phyloP scores from a whole-genome alignment of 441 rosid genomes.

The Iberis amara region DNA sequence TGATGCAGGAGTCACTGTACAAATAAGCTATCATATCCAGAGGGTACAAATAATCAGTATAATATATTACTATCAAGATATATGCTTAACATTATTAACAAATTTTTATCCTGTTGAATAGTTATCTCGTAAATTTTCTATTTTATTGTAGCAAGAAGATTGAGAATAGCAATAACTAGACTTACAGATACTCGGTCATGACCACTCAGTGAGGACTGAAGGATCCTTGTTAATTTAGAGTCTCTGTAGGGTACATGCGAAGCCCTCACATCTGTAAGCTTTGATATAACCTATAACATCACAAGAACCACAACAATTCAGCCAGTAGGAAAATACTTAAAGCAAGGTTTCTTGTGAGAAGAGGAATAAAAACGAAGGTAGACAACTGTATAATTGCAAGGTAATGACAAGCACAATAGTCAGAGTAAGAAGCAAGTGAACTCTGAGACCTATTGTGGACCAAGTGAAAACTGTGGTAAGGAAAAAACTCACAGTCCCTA shows the following conservation, averaged over 20 bases:
- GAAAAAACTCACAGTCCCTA: conserved; percentile 79
- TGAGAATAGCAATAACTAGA: conserved; percentile 11
- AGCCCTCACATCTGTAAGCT: conserved; percentile 57
- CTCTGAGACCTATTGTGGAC: conserved; percentile 11
- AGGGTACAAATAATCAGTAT: conserved; percentile 27
- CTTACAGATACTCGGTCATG: conserved; percentile 84
- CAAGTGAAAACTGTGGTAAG: conserved; percentile 11
- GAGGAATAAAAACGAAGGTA: conserved; percentile 12
- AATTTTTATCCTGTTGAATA: conserved; percentile 4
- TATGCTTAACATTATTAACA: not conserved
- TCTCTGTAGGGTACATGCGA: conserved; percentile 75
- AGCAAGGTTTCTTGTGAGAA: not conserved
- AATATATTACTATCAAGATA: conserved; percentile 17
- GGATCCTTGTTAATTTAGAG: conserved; percentile 72
- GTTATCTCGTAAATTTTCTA: conserved; percentile 17
- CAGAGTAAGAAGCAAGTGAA: conserved; percentile 5
- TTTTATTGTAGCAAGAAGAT: conserved; percentile 10
- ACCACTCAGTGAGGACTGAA: conserved; percentile 73
- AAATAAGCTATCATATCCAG: conserved; percentile 61
- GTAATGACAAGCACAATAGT: conserved; percentile 11
- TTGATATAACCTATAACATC: conserved; percentile 73
- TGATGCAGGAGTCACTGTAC: conserved; percentile 76
- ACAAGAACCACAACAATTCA: conserved; percentile 7
- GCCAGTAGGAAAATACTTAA: conserved; percentile 1
- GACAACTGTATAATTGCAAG: conserved; percentile 7